Percentiles rank a stretch among this genome's conserved stretches.
Evolutionary conservation across 164 flowering plant species (phyloP).

Genomic region (Sedum album): DNA sequence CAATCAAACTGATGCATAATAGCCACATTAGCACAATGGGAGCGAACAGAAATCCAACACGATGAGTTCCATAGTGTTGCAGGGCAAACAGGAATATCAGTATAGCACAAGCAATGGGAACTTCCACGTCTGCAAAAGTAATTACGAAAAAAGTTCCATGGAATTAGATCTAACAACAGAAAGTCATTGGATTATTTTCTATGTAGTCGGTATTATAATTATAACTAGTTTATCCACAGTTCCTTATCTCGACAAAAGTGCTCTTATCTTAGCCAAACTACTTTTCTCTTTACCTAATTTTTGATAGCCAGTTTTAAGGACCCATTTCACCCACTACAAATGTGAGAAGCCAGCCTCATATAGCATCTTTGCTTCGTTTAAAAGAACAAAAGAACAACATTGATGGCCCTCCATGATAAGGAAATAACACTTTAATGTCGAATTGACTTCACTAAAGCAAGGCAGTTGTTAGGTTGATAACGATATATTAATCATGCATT

Average conservation of each 20-base stretch:
- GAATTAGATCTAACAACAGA: too few species aligned
- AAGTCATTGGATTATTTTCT: background rate
- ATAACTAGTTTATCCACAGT: constrained; percentile 1
- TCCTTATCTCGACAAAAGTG: constrained; percentile 6
- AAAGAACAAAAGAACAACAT: constrained; percentile 2
- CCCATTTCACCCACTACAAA: background rate
- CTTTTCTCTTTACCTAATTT: constrained; percentile 4
- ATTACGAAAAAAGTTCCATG: constrained; percentile 7
- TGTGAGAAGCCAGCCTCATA: constrained; percentile 11
- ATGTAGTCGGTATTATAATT: background rate
- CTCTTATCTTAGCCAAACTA: constrained; percentile 7
- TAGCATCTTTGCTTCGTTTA: constrained; percentile 13
- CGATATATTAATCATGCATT: background rate
- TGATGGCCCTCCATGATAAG: constrained; percentile 17
- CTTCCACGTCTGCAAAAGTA: constrained; percentile 60
- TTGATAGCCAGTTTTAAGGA: constrained; percentile 12
- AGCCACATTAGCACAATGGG: constrained; percentile 79
- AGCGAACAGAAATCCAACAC: constrained; percentile 76
- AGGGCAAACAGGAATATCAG: constrained; percentile 63
- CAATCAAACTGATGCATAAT: constrained; percentile 63
- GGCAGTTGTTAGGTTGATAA: background rate
- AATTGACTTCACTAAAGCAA: constrained; percentile 20
- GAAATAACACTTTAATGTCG: constrained; percentile 11
- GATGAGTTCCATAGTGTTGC: constrained; percentile 82
- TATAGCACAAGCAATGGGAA: constrained; percentile 66